Conservation (phyloP, 2,329 filamentous ascomycete species). For the Cytospora piceicola region DNA sequence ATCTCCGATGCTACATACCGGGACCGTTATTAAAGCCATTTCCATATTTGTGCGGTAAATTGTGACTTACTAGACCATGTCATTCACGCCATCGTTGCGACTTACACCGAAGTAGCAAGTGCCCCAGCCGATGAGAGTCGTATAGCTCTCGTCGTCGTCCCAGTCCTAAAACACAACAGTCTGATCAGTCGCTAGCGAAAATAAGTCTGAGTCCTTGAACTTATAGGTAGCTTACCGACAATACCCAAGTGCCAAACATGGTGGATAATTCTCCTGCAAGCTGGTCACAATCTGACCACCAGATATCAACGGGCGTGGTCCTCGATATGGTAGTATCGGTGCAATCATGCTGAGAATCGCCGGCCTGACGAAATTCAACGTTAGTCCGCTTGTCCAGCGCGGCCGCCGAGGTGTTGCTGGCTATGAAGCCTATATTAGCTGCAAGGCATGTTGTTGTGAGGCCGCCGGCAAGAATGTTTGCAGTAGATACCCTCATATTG, state of each 20-base stretch:
- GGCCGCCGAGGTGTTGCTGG: neutral
- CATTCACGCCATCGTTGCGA: neutral
- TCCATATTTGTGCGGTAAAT: neutral
- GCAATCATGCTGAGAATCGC: neutral
- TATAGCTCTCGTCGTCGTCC: neutral
- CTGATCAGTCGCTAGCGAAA: no score
- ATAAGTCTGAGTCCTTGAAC: no score
- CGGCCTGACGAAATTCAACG: neutral
- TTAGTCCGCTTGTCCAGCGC: neutral
- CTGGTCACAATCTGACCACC: no score
- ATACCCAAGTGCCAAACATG: no score
- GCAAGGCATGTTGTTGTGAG: neutral
- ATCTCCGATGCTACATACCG: neutral
- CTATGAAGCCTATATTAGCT: neutral
- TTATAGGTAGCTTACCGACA: no score
- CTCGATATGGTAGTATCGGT: neutral
- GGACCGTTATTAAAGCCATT: neutral
- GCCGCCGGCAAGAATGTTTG: neutral
- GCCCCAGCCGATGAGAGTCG: neutral
- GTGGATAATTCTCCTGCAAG: no score
- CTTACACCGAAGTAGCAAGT: neutral
- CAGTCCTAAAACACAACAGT: neutral
- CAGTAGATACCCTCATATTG: neutral
- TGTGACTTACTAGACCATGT: neutral
- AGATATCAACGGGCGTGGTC: neutral